These are phyloP conservation scores for Tardiomyces blankii DNA, from an alignment of 1,139 yeast species.

Conservation along the genomic window DNA sequence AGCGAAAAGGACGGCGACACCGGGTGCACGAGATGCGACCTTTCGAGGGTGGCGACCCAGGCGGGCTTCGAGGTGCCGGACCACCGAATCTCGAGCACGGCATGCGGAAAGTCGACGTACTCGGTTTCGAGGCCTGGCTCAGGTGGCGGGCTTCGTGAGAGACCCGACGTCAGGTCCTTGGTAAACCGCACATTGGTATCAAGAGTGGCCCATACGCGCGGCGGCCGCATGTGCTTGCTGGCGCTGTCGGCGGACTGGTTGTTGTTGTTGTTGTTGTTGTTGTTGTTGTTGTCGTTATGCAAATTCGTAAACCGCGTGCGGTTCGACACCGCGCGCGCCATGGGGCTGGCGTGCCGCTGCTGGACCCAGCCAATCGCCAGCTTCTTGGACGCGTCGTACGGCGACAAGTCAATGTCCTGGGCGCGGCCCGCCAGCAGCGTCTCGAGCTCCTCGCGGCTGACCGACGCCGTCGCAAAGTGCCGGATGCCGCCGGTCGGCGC, in stretches of 20 bases:
- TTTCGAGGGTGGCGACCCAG: constrained; percentile 27
- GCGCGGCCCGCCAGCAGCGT: constrained; percentile 17
- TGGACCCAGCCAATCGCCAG: constrained; percentile 29
- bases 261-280: too few relatives aligned
- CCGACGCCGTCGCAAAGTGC: constrained; percentile 31
- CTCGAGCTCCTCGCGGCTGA: constrained; percentile 22
- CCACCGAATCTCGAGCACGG: constrained; percentile 37
- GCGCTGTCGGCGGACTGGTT: too few relatives aligned
- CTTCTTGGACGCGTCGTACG: constrained; percentile 14
- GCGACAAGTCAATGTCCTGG: constrained; percentile 9
- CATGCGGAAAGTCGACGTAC: constrained; percentile 31
- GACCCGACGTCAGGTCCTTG: constrained; percentile 12
- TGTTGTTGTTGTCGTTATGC: constrained; percentile 2
- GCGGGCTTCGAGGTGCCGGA: constrained; percentile 28
- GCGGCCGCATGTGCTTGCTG: neutral
- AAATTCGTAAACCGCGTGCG: constrained; percentile 21
- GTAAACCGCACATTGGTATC: constrained; percentile 36
- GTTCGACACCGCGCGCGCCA: constrained; percentile 16
- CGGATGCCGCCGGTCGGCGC: constrained; percentile 44
- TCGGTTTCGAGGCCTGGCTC: constrained; percentile 2
- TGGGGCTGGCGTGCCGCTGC: constrained; percentile 19
- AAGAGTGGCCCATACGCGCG: constrained; percentile 34
- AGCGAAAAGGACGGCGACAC: constrained; percentile 25
- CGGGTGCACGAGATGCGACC: constrained; percentile 28
- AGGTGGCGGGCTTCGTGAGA: neutral